phyloP scores from a whole-genome alignment of 139 green algal genomes.

The Tetraselmis chui region DNA sequence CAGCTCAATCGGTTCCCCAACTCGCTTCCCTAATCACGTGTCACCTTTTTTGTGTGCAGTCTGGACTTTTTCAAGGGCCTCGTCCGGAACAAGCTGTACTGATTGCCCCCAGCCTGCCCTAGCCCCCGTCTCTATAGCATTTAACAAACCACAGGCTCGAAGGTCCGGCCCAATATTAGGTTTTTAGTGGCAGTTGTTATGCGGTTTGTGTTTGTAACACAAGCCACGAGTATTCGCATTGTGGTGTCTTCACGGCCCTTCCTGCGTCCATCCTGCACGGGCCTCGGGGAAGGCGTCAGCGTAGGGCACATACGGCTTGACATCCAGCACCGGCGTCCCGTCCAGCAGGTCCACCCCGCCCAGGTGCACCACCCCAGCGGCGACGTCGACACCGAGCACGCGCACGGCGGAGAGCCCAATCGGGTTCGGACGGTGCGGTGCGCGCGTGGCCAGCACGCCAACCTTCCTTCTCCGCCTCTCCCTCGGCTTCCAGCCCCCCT shows the following conservation, averaged over 20 bases:
- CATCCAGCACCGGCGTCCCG: constrained; percentile 6
- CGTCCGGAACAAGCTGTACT: constrained; percentile 40
- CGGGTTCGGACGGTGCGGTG: constrained; percentile 2
- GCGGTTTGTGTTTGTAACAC: too few relatives aligned
- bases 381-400: not conserved
- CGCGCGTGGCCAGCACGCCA: constrained; percentile 3
- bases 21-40: not conserved
- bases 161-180: too few relatives aligned
- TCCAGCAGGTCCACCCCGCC: constrained; percentile 8
- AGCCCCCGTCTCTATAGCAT: too few relatives aligned
- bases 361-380: not conserved
- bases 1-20: not conserved
- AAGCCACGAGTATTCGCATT: too few relatives aligned
- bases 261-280: not conserved
- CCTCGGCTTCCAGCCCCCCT: too few relatives aligned
- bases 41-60: constrained; percentile 14
- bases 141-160: too few relatives aligned
- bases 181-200: too few relatives aligned
- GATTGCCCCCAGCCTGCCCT: too few relatives aligned
- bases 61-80: constrained; percentile 63
- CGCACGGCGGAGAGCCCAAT: not conserved
- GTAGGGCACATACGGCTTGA: constrained; percentile 12
- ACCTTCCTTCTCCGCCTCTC: not conserved
- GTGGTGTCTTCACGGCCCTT: not conserved
- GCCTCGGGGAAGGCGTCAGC: constrained; percentile 11